phyloP scores from a whole-genome alignment of 2,329 filamentous ascomycete genomes.

The Phaeophleospora eucalypticola region DNA sequence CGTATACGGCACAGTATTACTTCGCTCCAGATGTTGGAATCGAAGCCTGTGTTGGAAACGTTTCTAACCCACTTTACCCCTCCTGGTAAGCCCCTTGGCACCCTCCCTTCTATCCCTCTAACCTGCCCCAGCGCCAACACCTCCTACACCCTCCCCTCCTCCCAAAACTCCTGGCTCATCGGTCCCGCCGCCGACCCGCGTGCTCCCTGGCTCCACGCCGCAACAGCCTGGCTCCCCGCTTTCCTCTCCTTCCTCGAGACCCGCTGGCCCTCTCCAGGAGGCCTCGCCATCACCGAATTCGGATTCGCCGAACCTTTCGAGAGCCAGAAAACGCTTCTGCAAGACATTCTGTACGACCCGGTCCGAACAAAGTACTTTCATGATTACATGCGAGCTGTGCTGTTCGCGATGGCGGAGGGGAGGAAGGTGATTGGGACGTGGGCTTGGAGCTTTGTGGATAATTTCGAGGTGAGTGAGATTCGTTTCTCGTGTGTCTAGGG shows the following conservation, averaged over 20 bases:
- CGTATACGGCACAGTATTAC: slow-evolving; percentile 36
- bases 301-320: slow-evolving; percentile 37
- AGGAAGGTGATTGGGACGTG: slow-evolving; percentile 33
- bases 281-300: slow-evolving; percentile 35
- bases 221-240: slow-evolving; percentile 34
- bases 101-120: not conserved
- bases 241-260: slow-evolving; percentile 34
- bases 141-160: slow-evolving; percentile 30
- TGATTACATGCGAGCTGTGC: slow-evolving; percentile 32
- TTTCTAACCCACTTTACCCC: slow-evolving; percentile 32
- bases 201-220: slow-evolving; percentile 21
- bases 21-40: slow-evolving; percentile 35
- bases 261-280: slow-evolving; percentile 4
- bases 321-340: slow-evolving; percentile 27
- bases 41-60: slow-evolving; percentile 34
- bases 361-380: slow-evolving; percentile 29
- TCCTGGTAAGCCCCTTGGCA: slow-evolving; percentile 18
- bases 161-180: slow-evolving; percentile 30
- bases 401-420: slow-evolving; percentile 33
- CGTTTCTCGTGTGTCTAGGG: too few species aligned
- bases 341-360: slow-evolving; percentile 31
- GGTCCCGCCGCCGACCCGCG: slow-evolving; percentile 31
- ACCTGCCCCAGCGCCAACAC: slow-evolving; percentile 23
- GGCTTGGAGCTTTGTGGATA: slow-evolving; percentile 37
- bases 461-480: slow-evolving; percentile 28